Evolutionary conservation across 306 rosid species (phyloP), one percentile per base, ranked within the genome.

Genomic region (Sphenostylis stenocarpa): DNA sequence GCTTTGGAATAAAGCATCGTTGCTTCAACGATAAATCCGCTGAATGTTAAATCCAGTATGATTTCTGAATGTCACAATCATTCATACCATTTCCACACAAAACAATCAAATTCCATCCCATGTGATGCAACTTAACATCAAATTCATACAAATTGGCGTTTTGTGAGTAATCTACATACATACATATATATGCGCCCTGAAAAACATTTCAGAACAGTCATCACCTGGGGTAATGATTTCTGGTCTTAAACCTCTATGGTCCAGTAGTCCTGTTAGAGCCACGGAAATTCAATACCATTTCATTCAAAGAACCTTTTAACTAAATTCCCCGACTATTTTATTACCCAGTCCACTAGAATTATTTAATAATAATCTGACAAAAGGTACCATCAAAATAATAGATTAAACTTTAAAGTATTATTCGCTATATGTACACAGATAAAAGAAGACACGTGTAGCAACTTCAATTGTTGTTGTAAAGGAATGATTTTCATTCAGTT

Each of bases 401-500:
- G 65, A 53, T 6, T 28, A 4, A 44, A 51, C 26, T 23, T 6
- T 39, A 2, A 52, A 3, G 45, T 17, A 80, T 73, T 24, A 6
- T 67, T 13, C 60, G 20, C 41, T 81, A 39, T 20, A 67, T 23
- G 38, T 49, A 61, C 48, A 52, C 19, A 67, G 49, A 36, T 6
- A 56, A 57, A 36, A 81, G 23, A 65, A 20, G 21, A 38, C 61
- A 48, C 39, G 13, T 3, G 53, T 45, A 77, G 44, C 71, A 81
- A 52, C 36, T 77, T 28, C 26, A 62, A 15, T 36, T 29, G 23
- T n/a, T n/a, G n/a, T 20, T 44, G 57, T 53, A 75, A 77, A 7
- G 49, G 49, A 74, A 78, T 10, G 39, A 45, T 78, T 85, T 84
- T 84, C 88, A 75, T 52, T 78, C 79, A 66, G 28, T 82, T 76